Conservation (phyloP, 148 eudicot species). For the Diospyros kaki region DNA sequence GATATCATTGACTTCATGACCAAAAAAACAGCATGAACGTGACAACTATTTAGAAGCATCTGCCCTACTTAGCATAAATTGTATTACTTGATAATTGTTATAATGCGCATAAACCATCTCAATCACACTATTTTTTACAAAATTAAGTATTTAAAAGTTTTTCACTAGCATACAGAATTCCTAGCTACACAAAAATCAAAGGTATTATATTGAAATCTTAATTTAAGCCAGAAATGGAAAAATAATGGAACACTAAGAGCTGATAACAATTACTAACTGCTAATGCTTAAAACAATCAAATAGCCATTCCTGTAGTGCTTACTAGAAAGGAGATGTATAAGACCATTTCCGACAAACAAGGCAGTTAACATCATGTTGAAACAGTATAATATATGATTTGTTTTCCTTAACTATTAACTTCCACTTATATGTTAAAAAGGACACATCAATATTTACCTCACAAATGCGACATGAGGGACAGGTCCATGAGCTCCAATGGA, state of each 20-base stretch:
- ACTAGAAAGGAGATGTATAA: not conserved
- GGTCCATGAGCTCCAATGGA: slow-evolving; percentile 98
- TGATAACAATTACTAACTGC: not conserved
- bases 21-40: too few relatives aligned
- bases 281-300: not conserved
- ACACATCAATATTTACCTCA: slow-evolving; percentile 48
- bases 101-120: not conserved
- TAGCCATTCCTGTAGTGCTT: not conserved
- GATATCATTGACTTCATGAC: not conserved
- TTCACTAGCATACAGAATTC: not conserved
- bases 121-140: not conserved
- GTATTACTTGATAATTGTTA: not conserved
- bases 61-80: not conserved
- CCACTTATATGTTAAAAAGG: not conserved
- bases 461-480: slow-evolving; percentile 94
- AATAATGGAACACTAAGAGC: too few relatives aligned
- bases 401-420: not conserved
- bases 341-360: not conserved
- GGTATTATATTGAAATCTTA: not conserved
- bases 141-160: not conserved
- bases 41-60: not conserved
- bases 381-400: not conserved
- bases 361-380: not conserved
- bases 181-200: not conserved
- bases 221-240: too few relatives aligned